These are phyloP conservation scores for Citropsis articulata DNA, from an alignment of 345 rosid genomes.

Conservation along the genomic window DNA sequence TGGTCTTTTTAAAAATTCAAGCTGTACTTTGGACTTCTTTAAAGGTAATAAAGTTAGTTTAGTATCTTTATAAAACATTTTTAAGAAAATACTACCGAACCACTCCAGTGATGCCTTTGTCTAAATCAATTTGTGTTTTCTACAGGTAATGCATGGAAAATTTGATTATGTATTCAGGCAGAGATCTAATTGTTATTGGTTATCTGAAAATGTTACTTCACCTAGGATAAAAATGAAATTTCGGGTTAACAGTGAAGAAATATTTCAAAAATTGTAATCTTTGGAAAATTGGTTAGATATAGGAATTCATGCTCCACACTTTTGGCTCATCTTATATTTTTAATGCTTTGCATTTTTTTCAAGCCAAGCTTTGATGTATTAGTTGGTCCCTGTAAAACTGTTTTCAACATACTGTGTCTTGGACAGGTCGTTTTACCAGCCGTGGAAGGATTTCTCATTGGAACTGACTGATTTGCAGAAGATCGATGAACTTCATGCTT, in stretches of 20 bases:
- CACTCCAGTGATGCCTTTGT: neutral
- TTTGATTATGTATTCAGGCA: neutral
- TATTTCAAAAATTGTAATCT: neutral
- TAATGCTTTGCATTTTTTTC: neutral
- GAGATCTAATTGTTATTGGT: neutral
- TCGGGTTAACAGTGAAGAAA: neutral
- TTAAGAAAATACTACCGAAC: neutral
- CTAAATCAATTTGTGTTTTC: neutral
- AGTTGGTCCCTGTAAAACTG: neutral
- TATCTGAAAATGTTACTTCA: neutral
- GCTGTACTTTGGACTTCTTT: neutral
- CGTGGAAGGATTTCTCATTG: constrained; percentile 55
- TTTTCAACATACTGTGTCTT: neutral
- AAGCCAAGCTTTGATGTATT: neutral
- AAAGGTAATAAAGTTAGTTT: neutral
- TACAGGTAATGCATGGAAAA: neutral
- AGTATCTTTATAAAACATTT: neutral
- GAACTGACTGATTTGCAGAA: constrained; percentile 41
- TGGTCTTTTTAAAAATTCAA: neutral
- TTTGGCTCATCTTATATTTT: neutral
- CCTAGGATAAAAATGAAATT: neutral
- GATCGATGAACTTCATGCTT: constrained; percentile 61
- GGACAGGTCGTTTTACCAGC: constrained; percentile 67
- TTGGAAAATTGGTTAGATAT: neutral
- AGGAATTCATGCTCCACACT: neutral